Conservation (phyloP, 2,329 filamentous ascomycete genomes). For the Aureobasidium sp. region DNA sequence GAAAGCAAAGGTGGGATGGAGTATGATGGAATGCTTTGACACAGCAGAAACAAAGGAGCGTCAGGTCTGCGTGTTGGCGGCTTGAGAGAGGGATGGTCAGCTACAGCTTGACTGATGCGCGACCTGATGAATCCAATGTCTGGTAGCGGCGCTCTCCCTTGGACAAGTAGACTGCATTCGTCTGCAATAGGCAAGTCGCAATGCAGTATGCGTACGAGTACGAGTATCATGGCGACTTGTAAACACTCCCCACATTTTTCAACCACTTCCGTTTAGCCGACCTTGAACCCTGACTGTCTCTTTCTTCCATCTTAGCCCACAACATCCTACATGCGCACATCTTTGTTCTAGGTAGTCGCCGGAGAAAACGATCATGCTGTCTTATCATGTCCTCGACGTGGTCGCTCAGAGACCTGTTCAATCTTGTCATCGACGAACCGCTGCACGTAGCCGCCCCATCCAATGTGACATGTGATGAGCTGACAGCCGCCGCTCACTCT, state of each 20-base stretch:
- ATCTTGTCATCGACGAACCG: neutral
- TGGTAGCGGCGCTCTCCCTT: neutral
- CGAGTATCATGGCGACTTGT: neutral
- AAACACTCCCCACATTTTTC: constrained; percentile 11
- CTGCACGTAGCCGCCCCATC: neutral
- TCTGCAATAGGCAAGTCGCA: neutral
- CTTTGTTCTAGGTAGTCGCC: too few relatives aligned
- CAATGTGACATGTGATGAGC: neutral
- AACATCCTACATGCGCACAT: neutral
- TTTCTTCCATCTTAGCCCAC: neutral
- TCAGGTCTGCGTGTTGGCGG: neutral
- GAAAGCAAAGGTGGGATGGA: neutral
- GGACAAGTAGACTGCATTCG: neutral
- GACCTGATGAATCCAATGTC: neutral
- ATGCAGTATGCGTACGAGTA: neutral
- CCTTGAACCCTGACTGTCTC: neutral
- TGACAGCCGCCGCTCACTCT: neutral
- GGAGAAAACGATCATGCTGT: neutral
- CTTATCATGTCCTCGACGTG: neutral
- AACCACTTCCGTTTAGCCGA: neutral
- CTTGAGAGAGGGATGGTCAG: neutral
- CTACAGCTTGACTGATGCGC: neutral
- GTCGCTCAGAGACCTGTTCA: neutral
- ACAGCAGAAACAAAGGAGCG: neutral
- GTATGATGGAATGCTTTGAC: neutral